Evolutionary conservation across 345 rosid species (phyloP).

Genomic region (Acer negundo): DNA sequence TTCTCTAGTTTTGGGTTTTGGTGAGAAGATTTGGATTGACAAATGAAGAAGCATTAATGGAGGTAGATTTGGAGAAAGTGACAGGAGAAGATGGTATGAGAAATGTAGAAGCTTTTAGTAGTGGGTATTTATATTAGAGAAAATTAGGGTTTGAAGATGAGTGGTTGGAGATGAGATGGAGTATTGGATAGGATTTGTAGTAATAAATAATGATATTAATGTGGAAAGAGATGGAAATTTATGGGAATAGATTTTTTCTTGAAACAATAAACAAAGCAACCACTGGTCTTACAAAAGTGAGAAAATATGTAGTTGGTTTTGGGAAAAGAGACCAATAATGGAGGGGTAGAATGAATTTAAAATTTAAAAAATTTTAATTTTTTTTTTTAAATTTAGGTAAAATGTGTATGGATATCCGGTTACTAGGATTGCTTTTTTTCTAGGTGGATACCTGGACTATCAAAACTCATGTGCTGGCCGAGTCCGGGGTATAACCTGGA

Average conservation of each 20-base stretch:
- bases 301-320: background rate
- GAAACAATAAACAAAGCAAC: background rate
- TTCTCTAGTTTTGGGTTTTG: background rate
- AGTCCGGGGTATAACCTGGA: too few species aligned
- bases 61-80: too few species aligned
- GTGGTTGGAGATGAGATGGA: background rate
- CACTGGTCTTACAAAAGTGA: background rate
- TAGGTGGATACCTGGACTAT: too few species aligned
- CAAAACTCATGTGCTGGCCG: too few species aligned
- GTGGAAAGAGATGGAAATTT: conserved; percentile 25
- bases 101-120: background rate
- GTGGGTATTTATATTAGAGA: conserved; percentile 7
- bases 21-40: too few species aligned
- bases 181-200: background rate
- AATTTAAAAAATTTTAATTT: too few species aligned
- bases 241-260: conserved; percentile 26
- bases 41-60: too few species aligned
- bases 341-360: background rate
- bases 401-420: too few species aligned
- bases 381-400: too few species aligned
- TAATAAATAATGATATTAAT: conserved; percentile 19
- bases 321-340: background rate
- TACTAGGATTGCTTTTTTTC: too few species aligned
- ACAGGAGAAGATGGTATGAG: too few species aligned
- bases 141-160: background rate